A percentile compares a stretch with the other conserved stretches of the same genome.
phyloP scores from a whole-genome alignment of 2,329 filamentous ascomycete species.

The Phaeosphaeria sp. region DNA sequence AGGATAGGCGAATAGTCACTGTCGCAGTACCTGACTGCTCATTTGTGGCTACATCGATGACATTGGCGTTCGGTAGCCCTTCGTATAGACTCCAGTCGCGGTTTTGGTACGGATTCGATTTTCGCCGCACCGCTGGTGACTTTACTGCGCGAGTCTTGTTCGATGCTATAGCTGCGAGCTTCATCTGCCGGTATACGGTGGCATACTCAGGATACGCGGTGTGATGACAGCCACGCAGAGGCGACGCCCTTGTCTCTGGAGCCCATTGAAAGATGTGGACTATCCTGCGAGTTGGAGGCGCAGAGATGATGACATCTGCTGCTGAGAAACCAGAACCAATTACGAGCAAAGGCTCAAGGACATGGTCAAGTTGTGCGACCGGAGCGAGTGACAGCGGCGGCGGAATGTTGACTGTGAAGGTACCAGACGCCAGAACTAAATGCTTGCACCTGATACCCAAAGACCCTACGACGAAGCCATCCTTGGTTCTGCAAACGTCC shows the following conservation, averaged over 20 bases:
- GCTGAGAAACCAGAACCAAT: conserved; percentile 69
- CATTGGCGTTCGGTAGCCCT: conserved; percentile 61
- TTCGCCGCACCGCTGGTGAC: conserved; percentile 36
- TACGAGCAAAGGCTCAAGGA: conserved; percentile 57
- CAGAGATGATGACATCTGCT: conserved; percentile 66
- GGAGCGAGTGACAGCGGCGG: conserved; percentile 58
- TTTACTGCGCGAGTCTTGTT: conserved; percentile 23
- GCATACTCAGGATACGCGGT: conserved; percentile 69
- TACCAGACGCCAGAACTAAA: conserved; percentile 65
- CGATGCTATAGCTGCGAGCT: conserved; percentile 51
- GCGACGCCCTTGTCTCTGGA: conserved; percentile 62
- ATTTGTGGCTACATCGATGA: conserved; percentile 47
- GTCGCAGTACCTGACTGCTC: conserved; percentile 16
- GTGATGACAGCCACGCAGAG: conserved; percentile 64
- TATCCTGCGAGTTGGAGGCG: conserved; percentile 57
- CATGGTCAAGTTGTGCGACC: conserved; percentile 42
- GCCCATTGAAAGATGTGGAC: conserved; percentile 68
- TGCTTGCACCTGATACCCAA: conserved; percentile 62
- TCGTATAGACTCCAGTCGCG: conserved; percentile 63
- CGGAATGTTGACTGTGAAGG: conserved; percentile 62
- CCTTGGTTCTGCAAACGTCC: conserved; percentile 51
- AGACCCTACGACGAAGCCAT: conserved; percentile 59
- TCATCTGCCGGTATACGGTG: conserved; percentile 66
- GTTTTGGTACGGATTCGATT: conserved; percentile 54
- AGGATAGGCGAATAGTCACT: conserved; percentile 53